phyloP scores from a whole-genome alignment of 345 rosid species.

The Pseudoturritis turrita region DNA sequence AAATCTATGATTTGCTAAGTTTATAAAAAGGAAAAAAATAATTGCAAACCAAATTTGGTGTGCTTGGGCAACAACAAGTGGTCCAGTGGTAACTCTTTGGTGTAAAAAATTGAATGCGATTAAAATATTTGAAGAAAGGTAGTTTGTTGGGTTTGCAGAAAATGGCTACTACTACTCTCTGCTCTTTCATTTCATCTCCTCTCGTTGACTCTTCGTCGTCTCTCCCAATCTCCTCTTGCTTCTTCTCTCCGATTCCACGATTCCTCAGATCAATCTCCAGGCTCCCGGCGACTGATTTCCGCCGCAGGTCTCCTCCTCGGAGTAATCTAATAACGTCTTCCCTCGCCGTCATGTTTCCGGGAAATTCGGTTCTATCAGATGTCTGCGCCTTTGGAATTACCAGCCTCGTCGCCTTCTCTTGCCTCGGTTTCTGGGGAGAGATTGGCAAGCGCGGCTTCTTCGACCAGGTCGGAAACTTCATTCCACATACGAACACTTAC shows the following conservation, averaged over 20 bases:
- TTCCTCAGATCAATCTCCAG: neutral
- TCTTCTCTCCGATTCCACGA: neutral
- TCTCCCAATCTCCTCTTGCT: neutral
- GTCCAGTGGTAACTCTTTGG: neutral
- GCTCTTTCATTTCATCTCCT: constrained; percentile 1
- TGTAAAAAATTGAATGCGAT: neutral
- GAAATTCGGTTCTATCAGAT: constrained; percentile 51
- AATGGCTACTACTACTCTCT: neutral
- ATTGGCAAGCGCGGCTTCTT: constrained; percentile 58
- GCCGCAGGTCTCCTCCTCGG: constrained; percentile 13
- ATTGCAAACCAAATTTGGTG: neutral
- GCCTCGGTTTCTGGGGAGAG: constrained; percentile 57
- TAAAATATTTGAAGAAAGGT: neutral
- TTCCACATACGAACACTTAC: neutral
- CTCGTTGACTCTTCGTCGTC: neutral
- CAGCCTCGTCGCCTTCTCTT: constrained; percentile 38
- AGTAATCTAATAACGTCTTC: constrained; percentile 3
- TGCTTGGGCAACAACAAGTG: neutral
- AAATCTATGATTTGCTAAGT: too few relatives aligned
- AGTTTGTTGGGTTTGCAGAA: neutral
- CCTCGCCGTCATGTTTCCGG: constrained; percentile 37
- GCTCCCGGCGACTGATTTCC: neutral
- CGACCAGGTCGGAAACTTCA: constrained; percentile 42
- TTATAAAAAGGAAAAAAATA: too few relatives aligned
- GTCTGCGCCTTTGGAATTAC: constrained; percentile 42